Base-by-base conservation (phyloP, 345 rosid genomes). In the Gossypium sturtianum region DNA sequence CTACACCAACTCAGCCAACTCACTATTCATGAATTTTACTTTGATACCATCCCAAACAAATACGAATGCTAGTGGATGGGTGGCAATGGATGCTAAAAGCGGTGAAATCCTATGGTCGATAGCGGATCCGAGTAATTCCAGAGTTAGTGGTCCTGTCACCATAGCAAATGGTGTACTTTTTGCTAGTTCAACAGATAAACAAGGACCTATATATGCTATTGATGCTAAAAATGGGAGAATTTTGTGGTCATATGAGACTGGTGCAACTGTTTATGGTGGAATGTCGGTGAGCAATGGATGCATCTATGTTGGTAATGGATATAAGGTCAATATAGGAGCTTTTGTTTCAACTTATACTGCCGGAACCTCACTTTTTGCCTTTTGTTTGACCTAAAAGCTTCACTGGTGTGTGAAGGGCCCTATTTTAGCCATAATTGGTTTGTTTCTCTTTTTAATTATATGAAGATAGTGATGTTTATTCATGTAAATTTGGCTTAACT, bases 1-100 rank as follows among this genome's bases (percentile, higher is more conserved):
- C 9, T 84, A 81, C 77, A 79, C 84, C 38, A 81, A 84, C 64
- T 72, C 73, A 25, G 84, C 73, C 41, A 78, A 80, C 49, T 75
- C 81, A 10, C 22, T 27, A 1, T 11, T 12, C 56, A 51, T 51
- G 15, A 83, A 68, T 70, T 83, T 83, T 60, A 80, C 82, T 27
- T 72, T 76, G 47, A 71, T 12, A 16, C 79, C 80, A 7, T 79
- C 81, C 7, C 16, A 2, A 3, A 59, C 3, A 22, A 76, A 43
- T 29, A 69, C 78, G 16, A 74, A 62, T 1, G 45, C 52, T 0
- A 78, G 80, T 4, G 80, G 78, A 64, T 76, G 82, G 81, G 84
- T 78, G 73, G 84, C 84, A 9, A 75, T 78, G 81, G 79, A 81
- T 47, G 75, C 81, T 60, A 16, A 3, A 2, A 62, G 13, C 3